These are phyloP conservation scores for Fusarium sublunatum DNA, from an alignment of 2,329 filamentous ascomycete genomes.

Conservation along the genomic window DNA sequence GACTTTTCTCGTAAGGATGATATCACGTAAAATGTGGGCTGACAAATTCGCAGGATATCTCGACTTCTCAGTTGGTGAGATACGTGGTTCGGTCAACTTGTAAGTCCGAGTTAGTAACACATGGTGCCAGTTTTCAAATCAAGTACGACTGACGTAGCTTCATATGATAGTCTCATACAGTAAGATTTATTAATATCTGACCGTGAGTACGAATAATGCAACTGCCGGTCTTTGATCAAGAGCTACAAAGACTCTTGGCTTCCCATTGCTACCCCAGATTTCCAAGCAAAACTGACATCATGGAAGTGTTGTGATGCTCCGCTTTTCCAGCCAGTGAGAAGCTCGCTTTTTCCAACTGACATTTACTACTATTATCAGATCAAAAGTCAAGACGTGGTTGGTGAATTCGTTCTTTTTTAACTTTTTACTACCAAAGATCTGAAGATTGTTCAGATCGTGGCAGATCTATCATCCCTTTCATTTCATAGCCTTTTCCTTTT, in stretches of 20 bases:
- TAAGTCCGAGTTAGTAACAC: background rate
- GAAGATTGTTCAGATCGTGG: conserved; percentile 2
- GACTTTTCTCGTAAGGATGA: conserved; percentile 7
- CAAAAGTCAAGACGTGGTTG: background rate
- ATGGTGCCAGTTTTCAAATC: conserved; percentile 3
- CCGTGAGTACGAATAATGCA: background rate
- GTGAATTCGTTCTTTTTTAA: conserved; percentile 14
- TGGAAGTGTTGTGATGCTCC: conserved; percentile 5
- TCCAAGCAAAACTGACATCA: conserved; percentile 35
- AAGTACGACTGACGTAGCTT: conserved; percentile 12
- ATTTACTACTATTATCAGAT: conserved; percentile 8
- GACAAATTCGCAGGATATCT: too few relatives aligned
- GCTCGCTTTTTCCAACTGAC: conserved; percentile 9
- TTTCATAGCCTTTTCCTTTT: background rate
- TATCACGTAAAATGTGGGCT: conserved; percentile 24
- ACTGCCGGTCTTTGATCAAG: background rate
- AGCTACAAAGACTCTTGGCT: background rate
- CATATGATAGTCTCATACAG: background rate
- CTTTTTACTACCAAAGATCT: conserved; percentile 20
- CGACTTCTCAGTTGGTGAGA: background rate
- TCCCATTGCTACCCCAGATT: conserved; percentile 35
- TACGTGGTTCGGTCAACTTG: too few relatives aligned
- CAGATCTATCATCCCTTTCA: conserved; percentile 15
- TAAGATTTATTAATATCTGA: too few relatives aligned
- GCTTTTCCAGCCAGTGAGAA: conserved; percentile 23